Percentiles rank a stretch among this genome's conserved stretches.
These are phyloP conservation scores for Penicillium sp. DNA, from an alignment of 2,329 filamentous ascomycete genomes.

Conservation along the genomic window DNA sequence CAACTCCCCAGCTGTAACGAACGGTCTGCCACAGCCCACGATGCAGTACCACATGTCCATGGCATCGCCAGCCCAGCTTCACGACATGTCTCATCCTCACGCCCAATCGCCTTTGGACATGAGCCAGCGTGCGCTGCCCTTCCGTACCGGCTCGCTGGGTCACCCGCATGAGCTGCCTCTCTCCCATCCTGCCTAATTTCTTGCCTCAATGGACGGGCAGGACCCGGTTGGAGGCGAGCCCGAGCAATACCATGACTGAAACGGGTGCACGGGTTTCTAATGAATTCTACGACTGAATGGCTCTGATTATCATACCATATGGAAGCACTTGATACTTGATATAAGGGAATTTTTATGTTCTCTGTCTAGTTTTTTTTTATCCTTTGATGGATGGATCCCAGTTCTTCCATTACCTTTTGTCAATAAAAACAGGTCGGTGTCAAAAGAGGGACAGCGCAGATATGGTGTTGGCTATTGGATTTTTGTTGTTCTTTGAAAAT, in stretches of 20 bases:
- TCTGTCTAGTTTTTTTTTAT: conserved; percentile 7
- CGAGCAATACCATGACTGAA: conserved; percentile 8
- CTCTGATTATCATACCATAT: conserved; percentile 22
- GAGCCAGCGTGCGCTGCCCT: conserved; percentile 26
- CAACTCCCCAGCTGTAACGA: conserved; percentile 19
- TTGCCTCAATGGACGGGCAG: conserved; percentile 16
- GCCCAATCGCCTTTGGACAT: conserved; percentile 26
- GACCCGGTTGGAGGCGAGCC: conserved; percentile 16
- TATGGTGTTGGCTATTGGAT: conserved; percentile 12
- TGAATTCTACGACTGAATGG: conserved; percentile 33
- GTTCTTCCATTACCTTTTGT: conserved; percentile 11
- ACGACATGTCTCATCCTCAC: conserved; percentile 29
- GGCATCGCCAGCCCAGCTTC: conserved; percentile 24
- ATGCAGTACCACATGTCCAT: conserved; percentile 36
- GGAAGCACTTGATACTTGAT: conserved; percentile 21
- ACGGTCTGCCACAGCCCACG: conserved; percentile 28
- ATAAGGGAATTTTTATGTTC: conserved; percentile 8
- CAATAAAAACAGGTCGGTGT: conserved; percentile 27
- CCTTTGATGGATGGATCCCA: background rate
- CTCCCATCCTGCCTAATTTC: conserved; percentile 21
- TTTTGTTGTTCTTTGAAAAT: conserved; percentile 14
- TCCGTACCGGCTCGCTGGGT: conserved; percentile 36
- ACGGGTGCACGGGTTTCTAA: conserved; percentile 18
- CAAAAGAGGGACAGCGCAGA: conserved; percentile 11
- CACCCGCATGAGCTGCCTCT: conserved; percentile 32